A percentile compares a stretch with the other conserved stretches of the same genome.
Evolutionary conservation across 495 filamentous ascomycete species (phyloP).

Genomic region (Rhypophila decipiens): DNA sequence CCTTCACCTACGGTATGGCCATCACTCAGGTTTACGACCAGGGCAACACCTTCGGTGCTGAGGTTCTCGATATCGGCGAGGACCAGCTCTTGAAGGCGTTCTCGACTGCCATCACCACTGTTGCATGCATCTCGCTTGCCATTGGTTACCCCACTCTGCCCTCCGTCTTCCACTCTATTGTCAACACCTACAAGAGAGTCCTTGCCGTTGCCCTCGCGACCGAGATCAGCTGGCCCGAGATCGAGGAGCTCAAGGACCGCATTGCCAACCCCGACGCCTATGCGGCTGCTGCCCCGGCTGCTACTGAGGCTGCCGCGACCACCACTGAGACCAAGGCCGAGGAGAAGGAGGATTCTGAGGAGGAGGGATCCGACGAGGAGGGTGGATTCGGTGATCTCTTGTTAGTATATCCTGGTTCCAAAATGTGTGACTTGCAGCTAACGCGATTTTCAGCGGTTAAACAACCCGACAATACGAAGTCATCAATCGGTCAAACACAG

Average conservation of each 20-base stretch:
- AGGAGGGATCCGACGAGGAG: slow-evolving; percentile 36
- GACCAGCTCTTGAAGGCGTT: slow-evolving; percentile 82
- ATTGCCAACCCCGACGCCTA: slow-evolving; percentile 98
- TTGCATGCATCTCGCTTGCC: slow-evolving; percentile 85
- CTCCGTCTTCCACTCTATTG: slow-evolving; percentile 85
- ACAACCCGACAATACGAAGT: slow-evolving; percentile 21
- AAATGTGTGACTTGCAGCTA: slow-evolving; percentile 4
- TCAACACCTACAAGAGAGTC: slow-evolving; percentile 98
- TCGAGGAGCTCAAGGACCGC: slow-evolving; percentile 95
- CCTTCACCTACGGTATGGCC: slow-evolving; percentile 99
- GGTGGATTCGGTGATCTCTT: slow-evolving; percentile 69
- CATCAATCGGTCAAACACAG: no score
- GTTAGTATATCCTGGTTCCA: slow-evolving; percentile 31
- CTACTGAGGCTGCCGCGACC: slow-evolving; percentile 47
- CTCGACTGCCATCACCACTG: slow-evolving; percentile 72
- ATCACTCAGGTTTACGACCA: slow-evolving; percentile 93
- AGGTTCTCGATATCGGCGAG: slow-evolving; percentile 89
- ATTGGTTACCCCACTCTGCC: slow-evolving; percentile 94
- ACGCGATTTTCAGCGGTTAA: slow-evolving; percentile 37
- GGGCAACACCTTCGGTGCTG: slow-evolving; percentile 79
- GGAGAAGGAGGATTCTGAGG: slow-evolving; percentile 58
- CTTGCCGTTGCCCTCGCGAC: slow-evolving; percentile 85
- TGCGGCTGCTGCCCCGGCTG: slow-evolving; percentile 69
- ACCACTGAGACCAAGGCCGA: slow-evolving; percentile 50
- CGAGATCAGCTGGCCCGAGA: slow-evolving; percentile 90